Percentiles rank a stretch among this genome's conserved stretches.
Conservation (phyloP, 345 rosid genomes). For the Aethionema arabicum region DNA sequence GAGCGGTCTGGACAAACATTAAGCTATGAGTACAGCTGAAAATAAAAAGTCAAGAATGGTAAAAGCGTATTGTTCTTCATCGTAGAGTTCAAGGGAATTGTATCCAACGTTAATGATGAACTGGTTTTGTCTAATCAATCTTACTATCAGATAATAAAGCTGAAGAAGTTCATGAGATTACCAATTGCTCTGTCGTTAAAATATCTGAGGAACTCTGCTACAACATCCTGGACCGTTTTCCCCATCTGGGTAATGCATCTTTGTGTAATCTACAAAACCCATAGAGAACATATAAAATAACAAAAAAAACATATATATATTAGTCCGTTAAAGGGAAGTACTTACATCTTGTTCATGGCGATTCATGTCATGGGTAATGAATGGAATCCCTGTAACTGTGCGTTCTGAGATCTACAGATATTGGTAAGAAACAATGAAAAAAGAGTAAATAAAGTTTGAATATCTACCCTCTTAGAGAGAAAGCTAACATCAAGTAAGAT, state of each 20-base stretch:
- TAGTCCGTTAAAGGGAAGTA: slow-evolving; percentile 2
- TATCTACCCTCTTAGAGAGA: slow-evolving; percentile 1
- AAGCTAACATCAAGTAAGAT: background rate
- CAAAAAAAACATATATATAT: background rate
- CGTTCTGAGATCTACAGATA: slow-evolving; percentile 62
- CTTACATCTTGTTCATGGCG: slow-evolving; percentile 86
- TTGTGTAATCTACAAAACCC: slow-evolving; percentile 61
- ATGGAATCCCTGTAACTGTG: slow-evolving; percentile 59
- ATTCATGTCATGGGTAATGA: slow-evolving; percentile 66
- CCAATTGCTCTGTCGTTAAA: slow-evolving; percentile 74
- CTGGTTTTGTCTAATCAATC: background rate
- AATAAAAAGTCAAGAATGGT: background rate
- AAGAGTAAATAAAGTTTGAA: background rate
- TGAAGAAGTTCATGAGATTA: slow-evolving; percentile 25
- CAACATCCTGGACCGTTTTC: slow-evolving; percentile 59
- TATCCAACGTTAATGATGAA: background rate
- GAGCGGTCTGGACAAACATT: slow-evolving; percentile 54
- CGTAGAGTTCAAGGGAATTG: background rate
- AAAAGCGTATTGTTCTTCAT: background rate
- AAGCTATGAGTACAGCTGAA: background rate
- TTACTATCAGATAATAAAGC: background rate
- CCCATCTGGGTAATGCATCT: slow-evolving; percentile 67
- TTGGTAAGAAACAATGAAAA: slow-evolving; percentile 5
- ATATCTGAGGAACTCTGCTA: slow-evolving; percentile 63
- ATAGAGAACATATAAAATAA: background rate